phyloP scores from a whole-genome alignment of 2,329 filamentous ascomycete species.

The Ramularia collo-cygni region DNA sequence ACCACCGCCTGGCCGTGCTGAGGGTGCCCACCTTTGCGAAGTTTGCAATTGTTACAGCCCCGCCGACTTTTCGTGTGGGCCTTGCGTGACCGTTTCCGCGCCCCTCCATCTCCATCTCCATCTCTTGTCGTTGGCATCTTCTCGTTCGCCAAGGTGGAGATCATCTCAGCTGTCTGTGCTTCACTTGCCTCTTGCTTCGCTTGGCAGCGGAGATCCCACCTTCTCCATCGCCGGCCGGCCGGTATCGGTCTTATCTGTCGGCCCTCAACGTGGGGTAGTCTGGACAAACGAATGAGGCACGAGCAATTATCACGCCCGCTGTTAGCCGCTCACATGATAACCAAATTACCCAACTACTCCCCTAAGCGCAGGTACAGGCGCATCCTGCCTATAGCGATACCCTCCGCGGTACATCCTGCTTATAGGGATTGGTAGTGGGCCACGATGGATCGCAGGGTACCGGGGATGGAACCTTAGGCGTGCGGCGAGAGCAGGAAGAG shows the following conservation, averaged over 20 bases:
- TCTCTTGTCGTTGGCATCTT: no score
- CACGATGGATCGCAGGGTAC: not conserved
- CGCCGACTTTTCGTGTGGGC: conserved; percentile 47
- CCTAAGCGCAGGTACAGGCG: conserved; percentile 14
- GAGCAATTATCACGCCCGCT: not conserved
- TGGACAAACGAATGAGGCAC: no score
- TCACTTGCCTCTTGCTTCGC: no score
- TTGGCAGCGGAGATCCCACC: no score
- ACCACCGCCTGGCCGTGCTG: no score
- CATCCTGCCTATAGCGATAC: conserved; percentile 6
- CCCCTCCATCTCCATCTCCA: no score
- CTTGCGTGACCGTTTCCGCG: conserved; percentile 17
- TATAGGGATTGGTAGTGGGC: not conserved
- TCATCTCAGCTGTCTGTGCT: no score
- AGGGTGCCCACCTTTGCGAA: conserved; percentile 44
- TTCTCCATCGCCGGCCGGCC: no score
- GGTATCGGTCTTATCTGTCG: no score
- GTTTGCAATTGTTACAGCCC: conserved; percentile 52
- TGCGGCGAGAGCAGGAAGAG: not conserved
- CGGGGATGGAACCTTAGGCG: not conserved
- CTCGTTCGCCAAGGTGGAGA: no score
- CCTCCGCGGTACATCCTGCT: no score
- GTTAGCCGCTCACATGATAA: conserved; percentile 2
- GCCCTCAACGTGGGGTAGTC: no score
- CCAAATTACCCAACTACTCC: conserved; percentile 4